Evolutionary conservation across 495 filamentous ascomycete species (phyloP), one percentile per base, ranked within the genome.

Genomic region (Neurospora hispaniola): DNA sequence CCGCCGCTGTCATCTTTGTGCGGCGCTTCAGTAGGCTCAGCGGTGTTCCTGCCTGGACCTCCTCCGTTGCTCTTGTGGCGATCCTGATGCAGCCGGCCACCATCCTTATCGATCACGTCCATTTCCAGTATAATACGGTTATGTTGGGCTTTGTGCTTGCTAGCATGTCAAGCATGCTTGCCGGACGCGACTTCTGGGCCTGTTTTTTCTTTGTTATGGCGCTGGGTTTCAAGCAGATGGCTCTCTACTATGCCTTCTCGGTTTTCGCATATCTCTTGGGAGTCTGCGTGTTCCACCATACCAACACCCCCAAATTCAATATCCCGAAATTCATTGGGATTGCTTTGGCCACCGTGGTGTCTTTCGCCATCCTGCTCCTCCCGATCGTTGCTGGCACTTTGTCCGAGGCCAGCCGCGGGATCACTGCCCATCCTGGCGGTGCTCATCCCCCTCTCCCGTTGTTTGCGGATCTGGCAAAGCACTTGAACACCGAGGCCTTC

Each of bases 81-180:
- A 90, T 98, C 70, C 86, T 99, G 39, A 90, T 99, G 87, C 96
- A 99, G 77, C 96, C 96, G 7, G 91, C 89, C 2, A 93, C 92
- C 7, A 96, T 98, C 71, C 87, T 99, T 14, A 92, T 98, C 76
- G 96, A 99, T 76, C 95, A 98, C 78, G 92, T 93, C n/a, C 96
- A 99, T 82, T 99, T 99, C 80, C 96, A 99, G 82, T 99, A 97
- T 79, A 99, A 99, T 80, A 96, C 94, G 0, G 94, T 98, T 70
- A 99, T 99, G 96, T 89, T 98, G 6, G 96, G 96, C 0, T 88
- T 98, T 27, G 86, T 94, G 9, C 82, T 94, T 42, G 94, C 94
- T 0, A 93, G 91, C 76, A 89, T 97, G 84, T 94, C 94, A 44
- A 94, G 92, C 80, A 92, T 97, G 77, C 80, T 97, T 48, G 93